Evolutionary conservation across 768 basidiomycete species (phyloP).

Genomic region (Coprinopsis strossmayeri): DNA sequence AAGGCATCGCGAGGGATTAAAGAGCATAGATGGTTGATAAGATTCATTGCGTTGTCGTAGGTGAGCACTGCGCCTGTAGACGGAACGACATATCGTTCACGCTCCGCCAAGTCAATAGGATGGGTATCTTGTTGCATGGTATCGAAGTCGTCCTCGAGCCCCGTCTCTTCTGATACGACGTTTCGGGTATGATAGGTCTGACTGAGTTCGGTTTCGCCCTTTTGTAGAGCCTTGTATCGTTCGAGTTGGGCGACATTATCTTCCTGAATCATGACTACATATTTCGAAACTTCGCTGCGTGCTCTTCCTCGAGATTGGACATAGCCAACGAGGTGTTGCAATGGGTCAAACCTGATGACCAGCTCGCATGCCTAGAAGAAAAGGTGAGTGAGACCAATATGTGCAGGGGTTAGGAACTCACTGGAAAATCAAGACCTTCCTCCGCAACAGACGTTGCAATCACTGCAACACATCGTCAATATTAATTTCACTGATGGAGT

Average conservation of each 20-base stretch:
- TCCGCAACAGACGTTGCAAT: conserved; percentile 86
- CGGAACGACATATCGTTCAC: conserved; percentile 71
- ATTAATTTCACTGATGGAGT: neutral
- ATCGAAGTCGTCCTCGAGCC: conserved; percentile 33
- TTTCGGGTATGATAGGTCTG: conserved; percentile 49
- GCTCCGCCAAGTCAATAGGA: conserved; percentile 49
- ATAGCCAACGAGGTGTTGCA: conserved; percentile 81
- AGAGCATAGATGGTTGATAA: conserved; percentile 73
- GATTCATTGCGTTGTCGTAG: conserved; percentile 64
- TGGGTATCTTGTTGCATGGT: conserved; percentile 30
- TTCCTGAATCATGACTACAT: conserved; percentile 74
- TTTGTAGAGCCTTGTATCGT: conserved; percentile 51
- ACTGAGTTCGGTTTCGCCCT: conserved; percentile 60
- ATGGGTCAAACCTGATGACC: conserved; percentile 77
- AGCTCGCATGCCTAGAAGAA: conserved; percentile 66
- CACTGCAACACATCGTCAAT: conserved; percentile 32
- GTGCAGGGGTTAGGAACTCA: conserved; percentile 22
- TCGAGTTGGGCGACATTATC: conserved; percentile 47
- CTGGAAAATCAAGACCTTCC: conserved; percentile 88
- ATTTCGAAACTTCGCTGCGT: conserved; percentile 67
- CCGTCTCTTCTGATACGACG: conserved; percentile 27
- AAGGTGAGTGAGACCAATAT: conserved; percentile 5
- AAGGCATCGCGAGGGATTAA: conserved; percentile 69
- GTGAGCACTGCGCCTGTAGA: conserved; percentile 75
- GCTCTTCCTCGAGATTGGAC: conserved; percentile 88